phyloP scores from a whole-genome alignment of 495 filamentous ascomycete genomes.

The Penicillium robsamsonii region DNA sequence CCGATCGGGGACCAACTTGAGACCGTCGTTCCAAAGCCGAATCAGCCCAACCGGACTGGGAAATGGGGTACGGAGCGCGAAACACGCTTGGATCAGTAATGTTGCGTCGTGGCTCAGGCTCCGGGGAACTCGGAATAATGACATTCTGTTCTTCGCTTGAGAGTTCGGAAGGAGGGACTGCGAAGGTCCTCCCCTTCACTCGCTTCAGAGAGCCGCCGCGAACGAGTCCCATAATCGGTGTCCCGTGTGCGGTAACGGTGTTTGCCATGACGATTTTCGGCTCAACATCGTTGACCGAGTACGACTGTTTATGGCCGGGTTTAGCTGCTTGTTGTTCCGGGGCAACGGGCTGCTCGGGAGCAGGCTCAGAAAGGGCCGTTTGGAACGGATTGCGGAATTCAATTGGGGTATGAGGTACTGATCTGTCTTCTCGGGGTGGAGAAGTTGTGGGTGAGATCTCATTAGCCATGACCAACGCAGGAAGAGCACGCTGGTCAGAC shows the following conservation, averaged over 20 bases:
- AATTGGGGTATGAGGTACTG: conserved; percentile 21
- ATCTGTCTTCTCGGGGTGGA: conserved; percentile 6
- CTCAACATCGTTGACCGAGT: conserved; percentile 28
- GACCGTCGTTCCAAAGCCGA: conserved; percentile 12
- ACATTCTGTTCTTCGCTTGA: conserved; percentile 23
- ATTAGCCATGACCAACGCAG: conserved; percentile 43
- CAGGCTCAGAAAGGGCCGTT: neutral
- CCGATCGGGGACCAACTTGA: conserved; percentile 23
- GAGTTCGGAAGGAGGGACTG: conserved; percentile 29
- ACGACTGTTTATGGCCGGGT: conserved; percentile 20
- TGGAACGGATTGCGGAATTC: conserved; percentile 41
- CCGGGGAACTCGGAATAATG: conserved; percentile 22
- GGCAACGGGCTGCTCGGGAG: neutral
- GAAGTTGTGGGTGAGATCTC: conserved; percentile 27
- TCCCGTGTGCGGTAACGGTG: conserved; percentile 23
- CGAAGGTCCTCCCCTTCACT: conserved; percentile 39
- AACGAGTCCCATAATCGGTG: conserved; percentile 21
- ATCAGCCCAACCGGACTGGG: conserved; percentile 19
- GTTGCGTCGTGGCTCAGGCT: conserved; percentile 35
- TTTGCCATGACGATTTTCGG: conserved; percentile 26
- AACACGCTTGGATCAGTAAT: conserved; percentile 45
- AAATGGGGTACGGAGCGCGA: conserved; percentile 29
- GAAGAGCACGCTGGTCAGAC: conserved; percentile 26
- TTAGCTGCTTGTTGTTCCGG: conserved; percentile 9
- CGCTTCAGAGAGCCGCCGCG: conserved; percentile 32